Base-by-base conservation (phyloP, 1,284 basidiomycete genomes). In the Ceratobasidium sp. region DNA sequence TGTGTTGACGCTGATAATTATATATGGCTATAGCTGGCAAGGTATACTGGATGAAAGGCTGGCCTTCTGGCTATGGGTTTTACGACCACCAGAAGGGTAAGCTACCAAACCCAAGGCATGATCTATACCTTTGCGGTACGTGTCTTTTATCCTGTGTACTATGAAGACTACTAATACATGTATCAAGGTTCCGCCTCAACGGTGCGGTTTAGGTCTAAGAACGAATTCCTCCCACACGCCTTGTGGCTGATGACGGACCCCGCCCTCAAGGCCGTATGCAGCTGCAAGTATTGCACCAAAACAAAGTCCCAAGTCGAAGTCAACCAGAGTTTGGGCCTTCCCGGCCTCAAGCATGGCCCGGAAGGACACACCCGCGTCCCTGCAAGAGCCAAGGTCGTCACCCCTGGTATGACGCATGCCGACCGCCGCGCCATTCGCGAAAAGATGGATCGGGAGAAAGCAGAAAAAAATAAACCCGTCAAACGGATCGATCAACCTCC, bases 161-260 rank as follows among this genome's bases (percentile, higher is more conserved):
- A 37, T 75, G 43, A 48, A 75, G 48, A 62, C 58, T 83, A 83
- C 83, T 71, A 74, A 66, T 66, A 75, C 78, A 58, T 54, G 22
- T 51, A 31, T 54, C 41, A 46, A 86, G 88, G 87, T 61, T 88
- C 87, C 4, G 76, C 78, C 41, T 75, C 81, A 31, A 81, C 82
- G 54, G 82, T 79, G 37, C 85, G 86, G 49, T 95, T 93, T 81
- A 90, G 93, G 51, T 94, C 92, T 3, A 84, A 88, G 11, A 89
- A 90, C 71, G 93, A 95, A 79, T 92, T 94, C 79, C 86, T 90
- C 54, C 92, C 92, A 3, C 93, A 95, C 79, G 91, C 91, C 1
- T 83, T 88, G 75, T 95, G 93, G 93, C 85, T 95, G 1, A 85
- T 90, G 80, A 83, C 84, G 3, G 88, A 92, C 76, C 80, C 83